Percentiles rank a stretch among this genome's conserved stretches.
Conservation (phyloP, 2,329 filamentous ascomycete species). For the Colletotrichum liaoningense region DNA sequence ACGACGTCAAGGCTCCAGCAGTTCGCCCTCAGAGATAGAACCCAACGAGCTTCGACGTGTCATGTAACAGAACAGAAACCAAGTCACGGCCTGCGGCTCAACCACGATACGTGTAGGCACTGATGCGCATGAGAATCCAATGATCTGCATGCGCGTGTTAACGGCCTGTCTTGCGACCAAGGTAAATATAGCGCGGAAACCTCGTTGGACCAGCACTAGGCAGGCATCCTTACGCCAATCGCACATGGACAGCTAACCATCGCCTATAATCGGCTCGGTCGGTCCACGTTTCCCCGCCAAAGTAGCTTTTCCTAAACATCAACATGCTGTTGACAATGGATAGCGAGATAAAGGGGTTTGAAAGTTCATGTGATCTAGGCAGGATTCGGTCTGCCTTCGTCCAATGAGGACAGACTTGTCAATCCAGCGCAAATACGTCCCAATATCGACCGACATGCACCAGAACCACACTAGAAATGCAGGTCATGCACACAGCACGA, state of each 20-base stretch:
- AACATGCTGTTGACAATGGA: neutral
- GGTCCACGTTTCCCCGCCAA: neutral
- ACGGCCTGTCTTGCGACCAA: neutral
- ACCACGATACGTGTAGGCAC: neutral
- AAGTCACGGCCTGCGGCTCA: neutral
- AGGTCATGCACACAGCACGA: slow-evolving; percentile 27
- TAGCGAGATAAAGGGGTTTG: slow-evolving; percentile 4
- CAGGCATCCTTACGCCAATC: neutral
- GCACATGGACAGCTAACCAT: neutral
- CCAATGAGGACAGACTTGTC: neutral
- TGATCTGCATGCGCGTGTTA: neutral
- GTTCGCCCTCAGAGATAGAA: neutral
- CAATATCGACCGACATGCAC: slow-evolving; percentile 24
- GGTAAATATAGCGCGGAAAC: neutral
- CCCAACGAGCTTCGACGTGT: slow-evolving; percentile 4
- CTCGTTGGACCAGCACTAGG: neutral
- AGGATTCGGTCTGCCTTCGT: neutral
- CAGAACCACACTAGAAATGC: slow-evolving; percentile 17
- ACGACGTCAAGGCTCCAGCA: slow-evolving; percentile 19
- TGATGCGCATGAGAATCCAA: neutral
- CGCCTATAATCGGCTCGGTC: neutral
- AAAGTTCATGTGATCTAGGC: neutral
- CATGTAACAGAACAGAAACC: slow-evolving; percentile 8
- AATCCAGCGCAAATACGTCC: slow-evolving; percentile 1
- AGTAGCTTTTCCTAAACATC: neutral